These are phyloP conservation scores for Choricystis sp. DNA, from an alignment of 139 green algal species.

Conservation along the genomic window DNA sequence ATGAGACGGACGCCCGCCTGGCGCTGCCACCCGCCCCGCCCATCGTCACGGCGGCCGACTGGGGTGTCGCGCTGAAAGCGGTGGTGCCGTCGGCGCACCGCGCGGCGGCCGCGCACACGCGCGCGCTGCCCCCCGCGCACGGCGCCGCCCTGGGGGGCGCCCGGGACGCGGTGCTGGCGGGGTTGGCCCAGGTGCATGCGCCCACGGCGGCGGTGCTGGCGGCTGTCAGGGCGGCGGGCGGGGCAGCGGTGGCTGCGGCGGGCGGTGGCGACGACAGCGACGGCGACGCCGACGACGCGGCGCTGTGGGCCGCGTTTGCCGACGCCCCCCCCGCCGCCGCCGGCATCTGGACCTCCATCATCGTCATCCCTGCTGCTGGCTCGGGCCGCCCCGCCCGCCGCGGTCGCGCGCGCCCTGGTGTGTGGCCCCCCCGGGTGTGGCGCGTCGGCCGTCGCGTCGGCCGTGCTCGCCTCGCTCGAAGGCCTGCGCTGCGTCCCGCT, in stretches of 20 bases:
- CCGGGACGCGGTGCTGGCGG: slow-evolving; percentile 19
- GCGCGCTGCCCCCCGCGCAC: slow-evolving; percentile 32
- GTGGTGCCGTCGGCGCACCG: slow-evolving; percentile 71
- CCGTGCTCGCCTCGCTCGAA: slow-evolving; percentile 68
- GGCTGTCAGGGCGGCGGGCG: neutral
- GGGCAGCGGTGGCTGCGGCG: neutral
- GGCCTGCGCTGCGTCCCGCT: slow-evolving; percentile 62
- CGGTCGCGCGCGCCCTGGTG: slow-evolving; percentile 38
- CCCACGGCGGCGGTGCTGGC: slow-evolving; percentile 25
- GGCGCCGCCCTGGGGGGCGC: slow-evolving; percentile 19
- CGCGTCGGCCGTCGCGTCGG: slow-evolving; percentile 49
- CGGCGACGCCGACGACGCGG: neutral
- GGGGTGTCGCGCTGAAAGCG: slow-evolving; percentile 46
- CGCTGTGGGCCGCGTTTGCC: neutral
- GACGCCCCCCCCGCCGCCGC: slow-evolving; percentile 4
- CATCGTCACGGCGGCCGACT: slow-evolving; percentile 38
- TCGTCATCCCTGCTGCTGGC: neutral
- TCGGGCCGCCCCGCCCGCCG: slow-evolving; percentile 1
- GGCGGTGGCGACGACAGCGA: neutral
- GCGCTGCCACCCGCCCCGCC: slow-evolving; percentile 48
- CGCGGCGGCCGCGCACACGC: slow-evolving; percentile 27
- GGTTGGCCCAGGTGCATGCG: slow-evolving; percentile 41
- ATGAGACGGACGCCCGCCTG: slow-evolving; percentile 58
- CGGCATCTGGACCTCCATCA: no score
- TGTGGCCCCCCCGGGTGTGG: slow-evolving; percentile 35